A percentile compares a stretch with the other conserved stretches of the same genome.
Conservation (phyloP, 805 yeast species). For the Hanseniaspora valbyensis region DNA sequence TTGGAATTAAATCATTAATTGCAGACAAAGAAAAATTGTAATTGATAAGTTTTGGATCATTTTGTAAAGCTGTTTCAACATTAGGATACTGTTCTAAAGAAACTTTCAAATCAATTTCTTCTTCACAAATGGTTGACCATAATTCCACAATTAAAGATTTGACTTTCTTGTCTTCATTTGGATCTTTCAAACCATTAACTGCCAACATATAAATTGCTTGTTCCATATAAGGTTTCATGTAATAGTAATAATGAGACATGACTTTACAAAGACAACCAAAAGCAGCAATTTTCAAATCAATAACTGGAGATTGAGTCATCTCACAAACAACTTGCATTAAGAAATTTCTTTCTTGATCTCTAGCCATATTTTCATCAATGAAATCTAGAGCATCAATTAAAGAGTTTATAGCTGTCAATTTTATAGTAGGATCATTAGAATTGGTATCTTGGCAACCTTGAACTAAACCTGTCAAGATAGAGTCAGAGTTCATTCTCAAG, state of each 20-base stretch:
- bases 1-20: conserved; percentile 74
- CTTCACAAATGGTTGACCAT: conserved; percentile 99
- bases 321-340: conserved; percentile 99
- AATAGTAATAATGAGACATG: conserved; percentile 76
- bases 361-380: conserved; percentile 75
- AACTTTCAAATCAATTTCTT: conserved; percentile 69
- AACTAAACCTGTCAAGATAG: conserved; percentile 86
- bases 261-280: conserved; percentile 91
- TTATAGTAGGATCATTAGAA: conserved; percentile 60
- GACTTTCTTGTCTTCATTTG: conserved; percentile 61
- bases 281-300: conserved; percentile 82
- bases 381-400: conserved; percentile 83
- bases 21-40: conserved; percentile 82
- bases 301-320: conserved; percentile 83
- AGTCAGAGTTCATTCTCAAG: conserved; percentile 41
- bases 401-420: conserved; percentile 86
- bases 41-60: conserved; percentile 38
- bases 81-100: conserved; percentile 50
- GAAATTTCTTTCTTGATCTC: conserved; percentile 90
- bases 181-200: conserved; percentile 73
- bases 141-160: conserved; percentile 98
- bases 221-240: conserved; percentile 94
- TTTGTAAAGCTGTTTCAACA: conserved; percentile 7
- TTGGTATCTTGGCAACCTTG: conserved; percentile 71
- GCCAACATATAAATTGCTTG: conserved; percentile 87